Evolutionary conservation across 306 rosid genomes (phyloP), one percentile per base, ranked within the genome.

Genomic region (Dryas octopetala): DNA sequence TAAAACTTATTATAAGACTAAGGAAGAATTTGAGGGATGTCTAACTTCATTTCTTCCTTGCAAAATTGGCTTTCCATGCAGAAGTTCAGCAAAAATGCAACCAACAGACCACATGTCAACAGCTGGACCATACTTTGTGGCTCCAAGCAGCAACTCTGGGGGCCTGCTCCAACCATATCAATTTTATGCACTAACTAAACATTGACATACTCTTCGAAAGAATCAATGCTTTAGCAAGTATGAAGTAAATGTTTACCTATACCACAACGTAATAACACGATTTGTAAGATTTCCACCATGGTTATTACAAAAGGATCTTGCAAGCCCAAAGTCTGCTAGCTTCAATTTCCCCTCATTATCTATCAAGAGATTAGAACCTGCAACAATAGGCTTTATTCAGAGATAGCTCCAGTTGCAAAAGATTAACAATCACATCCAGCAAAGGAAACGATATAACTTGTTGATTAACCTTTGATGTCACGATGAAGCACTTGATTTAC

Each of bases 81-180:
- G 84, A 79, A 90, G 96, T 82, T 90, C 92, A 26, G 89, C 96
- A 79, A 90, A 90, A 77, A 90, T 89, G 76, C 95, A 87, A 78
- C 95, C 91, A 68, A 85, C 95, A 72, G 95, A 89, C 95, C 95
- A 89, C 91, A 89, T 84, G 63, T 89, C 95, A 76, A 89, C 89
- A 49, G 95, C 90, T 17, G 95, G 90, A 16, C 92, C 96, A 79
- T 90, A 90, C 81, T 83, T 88, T 13, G 92, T 90, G 70, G 92
- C 82, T 79, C 92, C 95, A 19, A 89, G 86, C 47, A 89, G 87
- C 83, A 89, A 78, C 78, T 89, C 95, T 5, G 91, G 95, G 47
- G 95, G 95, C 75, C 91, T 89, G 83, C n/a, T 74, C 66, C 83
- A 66, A 79, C n/a, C 57, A 79, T 13, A 7, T 57, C 52, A 82